A percentile compares a stretch with the other conserved stretches of the same genome.
phyloP scores from a whole-genome alignment of 805 yeast genomes.

The Vanderwaltozyma tropicalis region DNA sequence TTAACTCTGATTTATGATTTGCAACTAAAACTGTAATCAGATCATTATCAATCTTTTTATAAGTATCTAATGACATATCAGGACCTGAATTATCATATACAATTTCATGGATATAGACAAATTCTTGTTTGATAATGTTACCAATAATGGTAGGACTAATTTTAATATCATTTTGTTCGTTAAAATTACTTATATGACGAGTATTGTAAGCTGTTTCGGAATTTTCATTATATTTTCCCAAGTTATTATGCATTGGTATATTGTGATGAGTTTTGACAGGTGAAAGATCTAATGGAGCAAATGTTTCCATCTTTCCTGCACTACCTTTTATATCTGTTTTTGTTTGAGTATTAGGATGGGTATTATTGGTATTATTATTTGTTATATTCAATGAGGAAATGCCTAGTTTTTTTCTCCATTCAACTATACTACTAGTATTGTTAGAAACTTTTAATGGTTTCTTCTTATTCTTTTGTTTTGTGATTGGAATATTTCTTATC shows the following conservation, averaged over 20 bases:
- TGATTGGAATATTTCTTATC: constrained; percentile 19
- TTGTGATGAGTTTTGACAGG: not conserved
- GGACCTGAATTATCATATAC: constrained; percentile 19
- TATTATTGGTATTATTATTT: not conserved
- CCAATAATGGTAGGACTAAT: too few species aligned
- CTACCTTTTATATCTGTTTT: not conserved
- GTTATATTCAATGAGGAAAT: constrained; percentile 9
- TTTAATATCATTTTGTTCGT: too few species aligned
- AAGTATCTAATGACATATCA: constrained; percentile 16
- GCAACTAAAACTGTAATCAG: constrained; percentile 17
- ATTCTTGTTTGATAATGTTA: constrained; percentile 20
- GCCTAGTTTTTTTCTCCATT: constrained; percentile 29
- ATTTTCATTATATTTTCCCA: not conserved
- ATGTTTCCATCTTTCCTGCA: not conserved
- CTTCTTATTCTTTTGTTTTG: constrained; percentile 16
- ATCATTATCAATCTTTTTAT: constrained; percentile 19
- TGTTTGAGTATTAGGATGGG: not conserved
- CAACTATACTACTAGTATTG: constrained; percentile 29
- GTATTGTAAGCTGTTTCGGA: too few species aligned
- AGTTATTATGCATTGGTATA: not conserved
- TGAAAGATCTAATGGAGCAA: not conserved
- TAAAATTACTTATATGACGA: too few species aligned
- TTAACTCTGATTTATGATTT: constrained; percentile 8
- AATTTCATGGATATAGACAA: constrained; percentile 19
- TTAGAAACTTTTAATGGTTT: constrained; percentile 23